These are phyloP conservation scores for Cyclotella sp. DNA, from an alignment of 108 stramenopile genomes.

Conservation along the genomic window DNA sequence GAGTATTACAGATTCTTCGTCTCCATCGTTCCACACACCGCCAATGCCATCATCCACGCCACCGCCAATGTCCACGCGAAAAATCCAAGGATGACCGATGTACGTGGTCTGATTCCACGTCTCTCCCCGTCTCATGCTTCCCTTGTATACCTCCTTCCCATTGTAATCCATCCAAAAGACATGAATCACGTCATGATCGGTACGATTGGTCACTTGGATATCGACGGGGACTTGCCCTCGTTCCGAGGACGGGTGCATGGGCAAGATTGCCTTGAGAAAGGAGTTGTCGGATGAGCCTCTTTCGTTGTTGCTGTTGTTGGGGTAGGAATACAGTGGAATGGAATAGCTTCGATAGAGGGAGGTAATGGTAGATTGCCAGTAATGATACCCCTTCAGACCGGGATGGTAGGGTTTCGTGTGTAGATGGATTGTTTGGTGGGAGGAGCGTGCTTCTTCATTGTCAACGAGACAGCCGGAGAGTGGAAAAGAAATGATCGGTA, in stretches of 20 bases:
- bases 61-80: constrained; percentile 63
- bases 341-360: constrained; percentile 77
- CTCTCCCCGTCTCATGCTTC: constrained; percentile 50
- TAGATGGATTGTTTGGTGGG: constrained; percentile 7
- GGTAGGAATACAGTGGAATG: constrained; percentile 20
- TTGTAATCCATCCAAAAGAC: constrained; percentile 83
- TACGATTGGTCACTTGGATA: constrained; percentile 67
- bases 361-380: constrained; percentile 69
- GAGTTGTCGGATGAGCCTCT: not conserved
- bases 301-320: constrained; percentile 36
- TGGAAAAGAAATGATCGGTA: too few species aligned
- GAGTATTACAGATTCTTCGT: constrained; percentile 40
- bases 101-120: constrained; percentile 61
- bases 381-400: constrained; percentile 60
- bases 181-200: constrained; percentile 33
- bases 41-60: not conserved
- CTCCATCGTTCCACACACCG: constrained; percentile 5
- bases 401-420: constrained; percentile 52
- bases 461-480: not conserved
- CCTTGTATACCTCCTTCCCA: constrained; percentile 65
- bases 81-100: constrained; percentile 80
- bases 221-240: constrained; percentile 61
- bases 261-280: constrained; percentile 63
- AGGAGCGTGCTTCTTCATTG: too few species aligned
- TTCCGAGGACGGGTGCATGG: constrained; percentile 61